Evolutionary conservation across 768 basidiomycete species (phyloP), one percentile per base, ranked within the genome.

Genomic region (Termitomyces sp.): DNA sequence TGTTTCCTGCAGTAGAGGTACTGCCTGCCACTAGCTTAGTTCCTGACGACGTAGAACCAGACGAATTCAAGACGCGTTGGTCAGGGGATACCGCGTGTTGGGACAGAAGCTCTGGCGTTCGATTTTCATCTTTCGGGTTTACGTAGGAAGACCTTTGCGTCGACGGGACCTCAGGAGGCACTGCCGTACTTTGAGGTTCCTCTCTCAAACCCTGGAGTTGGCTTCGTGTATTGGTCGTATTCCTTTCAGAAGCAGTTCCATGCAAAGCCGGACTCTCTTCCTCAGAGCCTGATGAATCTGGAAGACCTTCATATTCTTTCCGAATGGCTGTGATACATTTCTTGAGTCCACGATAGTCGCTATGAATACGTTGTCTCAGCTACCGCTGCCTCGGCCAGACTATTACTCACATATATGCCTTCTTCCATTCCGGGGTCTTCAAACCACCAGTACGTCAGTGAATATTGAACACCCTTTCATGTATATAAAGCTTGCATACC

Each of bases 401-500:
- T 28, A 43, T 24, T n/a, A 68, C 75, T 38, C 57, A 82, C 86
- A 87, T 86, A 66, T 88, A 86, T 2, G 82, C 84, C 62, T 75
- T 81, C 62, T 84, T 83, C 86, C 86, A 92, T 70, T 91, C 90
- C 2, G 87, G 83, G 32, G 80, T 84, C 90, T 90, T 56, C 32
- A 20, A 24, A 3, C 43, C 43, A 22, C 3, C 8, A 49, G 48
- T 20, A 49, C 14, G 20, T 46, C 22, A 56, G 30, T 28, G 1
- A 20, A 14, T 11, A 9, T 41, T 28, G 5, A 28, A 24, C 16
- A 38, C 30, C 8, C 3, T 30, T 54, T 16, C 9, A 32, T 22
- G n/a, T 22, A 1, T 14, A 24, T 13, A 22, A 47, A 18, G 36
- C 2, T 30, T 40, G 13, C 45, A 16, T 41, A 56, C 55, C 55